Base-by-base conservation (phyloP, 2,329 filamentous ascomycete species). In the Fusarium humuli region DNA sequence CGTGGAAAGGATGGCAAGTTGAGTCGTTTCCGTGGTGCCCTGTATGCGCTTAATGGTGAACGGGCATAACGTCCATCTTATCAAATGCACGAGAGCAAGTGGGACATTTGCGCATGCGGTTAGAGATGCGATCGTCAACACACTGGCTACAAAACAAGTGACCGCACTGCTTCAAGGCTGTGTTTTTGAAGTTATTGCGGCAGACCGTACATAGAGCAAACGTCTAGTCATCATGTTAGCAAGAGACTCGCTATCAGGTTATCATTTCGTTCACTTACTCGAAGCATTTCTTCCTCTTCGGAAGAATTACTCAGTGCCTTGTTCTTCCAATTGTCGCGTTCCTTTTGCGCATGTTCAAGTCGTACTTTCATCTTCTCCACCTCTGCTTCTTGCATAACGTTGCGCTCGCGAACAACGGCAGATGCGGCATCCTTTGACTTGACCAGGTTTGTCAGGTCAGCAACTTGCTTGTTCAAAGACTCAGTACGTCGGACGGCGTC, bases 1-100 rank as follows among this genome's bases (percentile, higher is more conserved):
- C 65, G 61, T 37, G 55, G 64, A 50, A 46, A 56, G 64, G 59
- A 49, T 34, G 54, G 57, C 47, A 69, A 45, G 44, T 69, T 48
- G 53, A 58, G 53, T 54, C 37, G 41, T 45, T 49, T 59, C 47
- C 47, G n/a, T 57, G 25, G 34, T 30, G 40, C 12, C 25, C 29
- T 52, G 29, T 22, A 32, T 50, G 40, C 40, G 32, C 48, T 75
- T 73, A 83, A 67, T 82, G 81, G 77, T 92, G 89, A 52, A 90
- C 88, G 23, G 87, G 82, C 93, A 98, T 97, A 67, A 94, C 90
- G 78, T 99, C 96, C 80, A 92, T 92, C 79, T 90, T 92, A 76
- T 97, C 95, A 78, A 99, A 99, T 6, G 93, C 90, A 81, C 92
- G 92, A 75, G 92, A 94, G 84, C 97, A 99, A 74, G 93, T 95